Percentiles rank a stretch among this genome's conserved stretches.
These are phyloP conservation scores for Trichosanthes truncata DNA, from an alignment of 306 rosid species.

Conservation along the genomic window DNA sequence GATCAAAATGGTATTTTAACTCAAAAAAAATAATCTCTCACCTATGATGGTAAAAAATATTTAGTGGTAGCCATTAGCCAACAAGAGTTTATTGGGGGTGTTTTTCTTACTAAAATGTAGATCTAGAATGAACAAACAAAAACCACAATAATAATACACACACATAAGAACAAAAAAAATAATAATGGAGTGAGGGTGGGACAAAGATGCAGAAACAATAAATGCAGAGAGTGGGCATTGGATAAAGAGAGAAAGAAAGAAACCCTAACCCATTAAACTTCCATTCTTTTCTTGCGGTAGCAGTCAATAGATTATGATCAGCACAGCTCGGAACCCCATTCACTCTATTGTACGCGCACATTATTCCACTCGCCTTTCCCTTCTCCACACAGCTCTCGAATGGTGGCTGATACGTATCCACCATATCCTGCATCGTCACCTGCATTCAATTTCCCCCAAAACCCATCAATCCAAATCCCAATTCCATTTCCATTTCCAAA, in stretches of 20 bases:
- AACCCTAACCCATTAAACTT: conserved; percentile 53
- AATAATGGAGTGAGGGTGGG: background rate
- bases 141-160: background rate
- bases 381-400: conserved; percentile 59
- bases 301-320: conserved; percentile 51
- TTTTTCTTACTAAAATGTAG: too few relatives aligned
- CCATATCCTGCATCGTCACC: conserved; percentile 77
- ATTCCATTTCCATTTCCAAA: background rate
- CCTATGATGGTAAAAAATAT: too few relatives aligned
- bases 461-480: background rate
- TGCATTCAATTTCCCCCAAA: conserved; percentile 7
- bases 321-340: conserved; percentile 93
- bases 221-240: background rate
- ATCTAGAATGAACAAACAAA: background rate
- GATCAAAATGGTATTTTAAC: too few relatives aligned
- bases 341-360: conserved; percentile 86
- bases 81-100: too few relatives aligned
- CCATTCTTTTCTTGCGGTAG: conserved; percentile 56
- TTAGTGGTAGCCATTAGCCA: too few relatives aligned
- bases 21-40: too few relatives aligned
- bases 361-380: conserved; percentile 75
- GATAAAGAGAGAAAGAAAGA: background rate
- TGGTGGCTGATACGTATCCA: conserved; percentile 87
- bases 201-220: background rate
- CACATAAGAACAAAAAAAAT: background rate